phyloP scores from a whole-genome alignment of 164 flowering plant species.

The Vitis amurensis region DNA sequence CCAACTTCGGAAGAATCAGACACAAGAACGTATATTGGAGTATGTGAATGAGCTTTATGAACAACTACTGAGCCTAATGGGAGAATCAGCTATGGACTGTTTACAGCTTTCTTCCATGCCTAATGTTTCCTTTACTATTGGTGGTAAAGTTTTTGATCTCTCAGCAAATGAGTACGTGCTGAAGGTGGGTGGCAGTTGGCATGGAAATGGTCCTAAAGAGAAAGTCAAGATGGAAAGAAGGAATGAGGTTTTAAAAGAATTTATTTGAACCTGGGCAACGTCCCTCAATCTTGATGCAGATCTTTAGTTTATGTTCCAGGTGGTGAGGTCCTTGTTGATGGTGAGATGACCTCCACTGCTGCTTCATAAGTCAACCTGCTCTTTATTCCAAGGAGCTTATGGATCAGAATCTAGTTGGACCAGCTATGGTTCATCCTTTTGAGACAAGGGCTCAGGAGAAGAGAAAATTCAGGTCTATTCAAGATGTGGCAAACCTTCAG shows the following conservation, averaged over 20 bases:
- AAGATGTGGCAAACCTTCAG: too few relatives aligned
- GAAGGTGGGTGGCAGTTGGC: conserved; percentile 68
- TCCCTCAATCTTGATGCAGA: conserved; percentile 40
- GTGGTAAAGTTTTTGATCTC: conserved; percentile 53
- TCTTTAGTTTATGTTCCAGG: conserved; percentile 47
- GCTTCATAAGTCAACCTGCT: conserved; percentile 62
- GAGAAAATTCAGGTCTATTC: too few relatives aligned
- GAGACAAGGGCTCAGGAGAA: conserved; percentile 43
- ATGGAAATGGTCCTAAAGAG: conserved; percentile 55
- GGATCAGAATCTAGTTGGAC: conserved; percentile 50
- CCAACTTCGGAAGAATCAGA: conserved; percentile 66
- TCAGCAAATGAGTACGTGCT: conserved; percentile 45
- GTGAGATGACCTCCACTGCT: conserved; percentile 48
- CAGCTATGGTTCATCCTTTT: conserved; percentile 58
- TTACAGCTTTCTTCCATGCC: conserved; percentile 61
- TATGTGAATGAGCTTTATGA: conserved; percentile 59
- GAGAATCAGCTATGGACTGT: conserved; percentile 83
- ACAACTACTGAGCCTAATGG: conserved; percentile 70
- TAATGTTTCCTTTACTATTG: conserved; percentile 20
- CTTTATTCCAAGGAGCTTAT: conserved; percentile 42
- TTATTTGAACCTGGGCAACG: conserved; percentile 52
- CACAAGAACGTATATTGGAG: conserved; percentile 16
- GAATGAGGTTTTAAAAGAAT: conserved; percentile 58
- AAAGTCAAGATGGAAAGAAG: conserved; percentile 44
- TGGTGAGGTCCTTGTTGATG: conserved; percentile 33